Percentiles rank a stretch among this genome's conserved stretches.
Evolutionary conservation across 2,329 filamentous ascomycete species (phyloP).

Genomic region (Scortechinia acanthostroma): DNA sequence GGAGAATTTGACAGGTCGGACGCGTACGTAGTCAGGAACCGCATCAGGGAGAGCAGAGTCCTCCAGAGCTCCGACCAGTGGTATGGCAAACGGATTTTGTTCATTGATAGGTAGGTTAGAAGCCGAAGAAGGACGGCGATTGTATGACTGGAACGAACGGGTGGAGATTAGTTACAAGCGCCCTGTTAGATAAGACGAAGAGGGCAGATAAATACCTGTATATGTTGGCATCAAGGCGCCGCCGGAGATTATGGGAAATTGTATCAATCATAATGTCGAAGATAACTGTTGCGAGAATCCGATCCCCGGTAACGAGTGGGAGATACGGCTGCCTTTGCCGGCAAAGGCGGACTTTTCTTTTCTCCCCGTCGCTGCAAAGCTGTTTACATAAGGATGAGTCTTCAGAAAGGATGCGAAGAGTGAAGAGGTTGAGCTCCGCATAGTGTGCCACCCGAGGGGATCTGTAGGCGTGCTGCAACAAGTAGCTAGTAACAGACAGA

Average conservation of each 20-base stretch:
- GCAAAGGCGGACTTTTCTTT: slow-evolving; percentile 72
- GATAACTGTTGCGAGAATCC: slow-evolving; percentile 68
- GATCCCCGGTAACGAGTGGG: slow-evolving; percentile 65
- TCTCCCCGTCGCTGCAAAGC: slow-evolving; percentile 74
- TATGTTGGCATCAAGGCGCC: slow-evolving; percentile 75
- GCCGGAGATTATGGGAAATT: slow-evolving; percentile 86
- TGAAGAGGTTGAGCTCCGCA: slow-evolving; percentile 76
- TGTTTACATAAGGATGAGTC: slow-evolving; percentile 76
- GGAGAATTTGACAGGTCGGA: slow-evolving; percentile 65
- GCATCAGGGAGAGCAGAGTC: slow-evolving; percentile 76
- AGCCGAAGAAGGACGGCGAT: slow-evolving; percentile 46
- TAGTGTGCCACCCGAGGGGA: slow-evolving; percentile 74
- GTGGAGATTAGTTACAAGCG: no score
- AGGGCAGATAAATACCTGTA: slow-evolving; percentile 66
- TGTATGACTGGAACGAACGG: neutral
- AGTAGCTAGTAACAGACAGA: slow-evolving; percentile 82
- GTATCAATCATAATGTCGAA: slow-evolving; percentile 85
- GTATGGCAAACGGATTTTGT: slow-evolving; percentile 74
- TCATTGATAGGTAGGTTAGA: slow-evolving; percentile 76
- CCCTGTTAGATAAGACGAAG: neutral
- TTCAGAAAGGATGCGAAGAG: slow-evolving; percentile 79
- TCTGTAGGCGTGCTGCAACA: slow-evolving; percentile 86
- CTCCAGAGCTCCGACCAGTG: slow-evolving; percentile 97
- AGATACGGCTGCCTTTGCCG: slow-evolving; percentile 82
- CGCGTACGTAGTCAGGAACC: slow-evolving; percentile 83